Percentiles rank a stretch among this genome's conserved stretches.
Conservation (phyloP, 83 land plant genomes). For the Thuja plicata region DNA sequence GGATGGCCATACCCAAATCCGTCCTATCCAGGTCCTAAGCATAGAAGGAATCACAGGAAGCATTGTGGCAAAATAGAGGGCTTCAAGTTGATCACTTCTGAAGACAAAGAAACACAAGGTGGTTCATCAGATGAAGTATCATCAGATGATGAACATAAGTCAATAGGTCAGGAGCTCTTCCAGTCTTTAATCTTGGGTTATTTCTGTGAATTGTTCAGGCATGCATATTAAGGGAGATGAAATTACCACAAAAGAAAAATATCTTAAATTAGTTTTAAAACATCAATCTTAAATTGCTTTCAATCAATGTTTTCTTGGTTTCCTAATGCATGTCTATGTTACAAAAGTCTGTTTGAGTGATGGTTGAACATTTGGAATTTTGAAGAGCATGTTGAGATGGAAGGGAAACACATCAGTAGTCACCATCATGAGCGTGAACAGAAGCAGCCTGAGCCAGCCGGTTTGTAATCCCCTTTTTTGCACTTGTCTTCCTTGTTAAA, state of each 20-base stretch:
- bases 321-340: not conserved
- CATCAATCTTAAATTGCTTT: not conserved
- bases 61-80: constrained; percentile 62
- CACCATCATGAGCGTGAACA: not conserved
- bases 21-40: constrained; percentile 62
- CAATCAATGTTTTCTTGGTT: not conserved
- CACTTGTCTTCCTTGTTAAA: not conserved
- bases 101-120: constrained; percentile 3
- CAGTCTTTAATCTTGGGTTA: not conserved
- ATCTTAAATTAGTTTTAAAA: not conserved
- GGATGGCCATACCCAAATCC: constrained; percentile 77
- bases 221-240: not conserved
- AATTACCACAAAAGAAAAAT: not conserved
- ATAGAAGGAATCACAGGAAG: constrained; percentile 67
- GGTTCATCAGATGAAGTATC: constrained; percentile 4
- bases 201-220: not conserved
- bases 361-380: not conserved
- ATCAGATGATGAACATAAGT: constrained; percentile 8
- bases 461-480: not conserved
- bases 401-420: constrained; percentile 2
- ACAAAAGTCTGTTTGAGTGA: not conserved
- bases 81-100: constrained; percentile 18
- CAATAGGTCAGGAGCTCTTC: constrained; percentile 4
- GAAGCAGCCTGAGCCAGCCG: not conserved
- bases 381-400: not conserved